Evolutionary conservation across 768 basidiomycete species (phyloP).

Genomic region (Lactifluus subvellereus): DNA sequence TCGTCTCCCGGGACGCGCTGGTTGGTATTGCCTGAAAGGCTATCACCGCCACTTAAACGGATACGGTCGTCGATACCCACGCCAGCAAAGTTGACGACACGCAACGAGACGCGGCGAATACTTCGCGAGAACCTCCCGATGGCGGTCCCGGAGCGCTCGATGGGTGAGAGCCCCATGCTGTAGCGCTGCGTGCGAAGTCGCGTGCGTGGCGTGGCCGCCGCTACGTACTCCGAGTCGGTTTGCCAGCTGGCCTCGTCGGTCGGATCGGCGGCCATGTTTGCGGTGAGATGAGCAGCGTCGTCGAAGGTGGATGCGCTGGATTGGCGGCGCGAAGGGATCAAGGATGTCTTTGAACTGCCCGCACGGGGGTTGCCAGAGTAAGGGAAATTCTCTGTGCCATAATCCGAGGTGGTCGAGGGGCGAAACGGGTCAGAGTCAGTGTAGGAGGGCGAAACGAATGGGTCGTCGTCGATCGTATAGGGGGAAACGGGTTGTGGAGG

Average conservation of each 20-base stretch:
- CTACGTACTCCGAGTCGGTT: slow-evolving; percentile 30
- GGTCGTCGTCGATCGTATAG: slow-evolving; percentile 38
- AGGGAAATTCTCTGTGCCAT: slow-evolving; percentile 26
- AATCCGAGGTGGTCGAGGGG: slow-evolving; percentile 10
- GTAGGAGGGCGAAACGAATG: slow-evolving; percentile 38
- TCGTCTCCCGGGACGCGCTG: slow-evolving; percentile 27
- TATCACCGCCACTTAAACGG: slow-evolving; percentile 40
- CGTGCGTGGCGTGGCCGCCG: slow-evolving; percentile 33
- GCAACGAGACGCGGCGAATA: slow-evolving; percentile 58
- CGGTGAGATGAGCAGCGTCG: slow-evolving; percentile 53
- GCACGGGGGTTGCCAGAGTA: slow-evolving; percentile 40
- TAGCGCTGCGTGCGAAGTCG: slow-evolving; percentile 48
- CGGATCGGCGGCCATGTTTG: slow-evolving; percentile 40
- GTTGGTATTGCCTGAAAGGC: slow-evolving; percentile 24
- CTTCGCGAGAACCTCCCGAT: slow-evolving; percentile 53
- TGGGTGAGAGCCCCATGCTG: slow-evolving; percentile 47
- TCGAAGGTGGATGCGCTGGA: slow-evolving; percentile 43
- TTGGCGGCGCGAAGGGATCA: slow-evolving; percentile 36
- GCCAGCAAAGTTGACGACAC: slow-evolving; percentile 76
- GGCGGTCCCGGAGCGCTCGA: slow-evolving; percentile 55
- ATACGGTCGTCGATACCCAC: slow-evolving; percentile 55
- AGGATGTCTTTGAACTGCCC: slow-evolving; percentile 47
- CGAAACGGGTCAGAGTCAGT: slow-evolving; percentile 29
- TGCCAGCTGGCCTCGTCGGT: slow-evolving; percentile 28
- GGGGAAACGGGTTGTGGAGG: not conserved